Base-by-base conservation (phyloP, 2,329 filamentous ascomycete species). In the Helminthosporium solani region DNA sequence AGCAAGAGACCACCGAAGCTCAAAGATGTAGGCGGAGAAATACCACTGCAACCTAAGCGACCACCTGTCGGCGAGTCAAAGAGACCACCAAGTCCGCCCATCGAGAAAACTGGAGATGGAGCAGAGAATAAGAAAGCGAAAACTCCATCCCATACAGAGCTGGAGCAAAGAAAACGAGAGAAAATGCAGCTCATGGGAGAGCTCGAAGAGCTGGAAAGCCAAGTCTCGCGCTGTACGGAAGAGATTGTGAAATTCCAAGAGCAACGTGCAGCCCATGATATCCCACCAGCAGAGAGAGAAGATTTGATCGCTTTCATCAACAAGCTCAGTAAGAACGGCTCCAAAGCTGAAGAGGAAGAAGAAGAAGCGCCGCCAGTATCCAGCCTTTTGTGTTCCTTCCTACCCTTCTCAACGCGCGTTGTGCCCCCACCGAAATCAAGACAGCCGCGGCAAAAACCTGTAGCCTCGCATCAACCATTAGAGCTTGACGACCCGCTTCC, bases 391-490 rank as follows among this genome's bases (percentile, higher is more conserved):
- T 65, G 63, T n/a, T 71, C 68, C 0, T 73, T 74, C 35, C 60
- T 73, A 1, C 71, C 71, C 7, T 72, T 73, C 38, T 62, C 60
- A 11, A 53, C 54, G 20, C 53, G 62, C 7, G 37, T 52, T 8
- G 47, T 65, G 16, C 50, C 49, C n/a, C 51, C 52, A 16, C 46
- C 73, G 58, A 54, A 50, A 7, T 47, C 38, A 9, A 52, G 56
- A 25, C 37, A 41, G 35, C 16, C 68, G 6, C 60, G 64, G 33
- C 34, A 58, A 21, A 70, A 68, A n/a, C 71, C 74, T 2, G 64
- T 79, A 0, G 72, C 78, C 7, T 87, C 85, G 1, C 87, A 91
- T 59, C 78, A 83, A 1, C 75, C 76, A 1, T 75, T 90, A 70
- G 76, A 80, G 1, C 76, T 86, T 1, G 73, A 78, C 0, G 81